Evolutionary conservation across 805 yeast species (phyloP), one percentile per base, ranked within the genome.

Genomic region (Candida railenensis): DNA sequence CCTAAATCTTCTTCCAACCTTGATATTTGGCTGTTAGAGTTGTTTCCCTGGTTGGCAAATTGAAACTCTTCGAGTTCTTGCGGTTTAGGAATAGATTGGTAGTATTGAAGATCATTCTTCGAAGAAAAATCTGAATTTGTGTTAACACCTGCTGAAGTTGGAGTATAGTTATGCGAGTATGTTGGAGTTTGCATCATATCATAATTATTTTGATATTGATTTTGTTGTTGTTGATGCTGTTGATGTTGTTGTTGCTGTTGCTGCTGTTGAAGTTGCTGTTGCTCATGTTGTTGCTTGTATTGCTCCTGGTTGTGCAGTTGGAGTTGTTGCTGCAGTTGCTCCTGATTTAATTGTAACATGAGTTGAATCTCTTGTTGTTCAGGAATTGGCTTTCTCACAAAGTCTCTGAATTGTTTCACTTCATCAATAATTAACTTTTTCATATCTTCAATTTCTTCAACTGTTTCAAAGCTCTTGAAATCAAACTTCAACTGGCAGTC

Each of bases 401-500:
- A 84, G 36, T 81, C 87, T 56, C 97, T 78, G 62, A 90, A 89
- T 22, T 78, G 71, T 41, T 75, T 75, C 2, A 91, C 96, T 62
- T 91, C 97, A 30, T 87, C 83, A 37, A 87, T 66, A 34, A 91
- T 87, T 82, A 89, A 81, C 53, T 79, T 73, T 56, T 79, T 83
- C 87, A 91, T 85, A 9, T 77, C 69, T 11, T 80, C 85, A 61
- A 89, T 75, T 53, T 89, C 96, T 53, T 88, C 89, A 15, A 85
- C 85, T 14, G 79, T 84, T 71, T 91, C 97, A 63, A 91, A 91
- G 4, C 87, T 74, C 52, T 68, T 70, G 62, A 91, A 91, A 59
- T 91, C 96, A 63, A 91, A 91, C 56, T 87, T 86, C 1, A 80
- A 74, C 40, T 81, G 80, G 62, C 97, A 89, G 42, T 77, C 83